Evolutionary conservation across 345 rosid species (phyloP).

Genomic region (Citrus reticulata): DNA sequence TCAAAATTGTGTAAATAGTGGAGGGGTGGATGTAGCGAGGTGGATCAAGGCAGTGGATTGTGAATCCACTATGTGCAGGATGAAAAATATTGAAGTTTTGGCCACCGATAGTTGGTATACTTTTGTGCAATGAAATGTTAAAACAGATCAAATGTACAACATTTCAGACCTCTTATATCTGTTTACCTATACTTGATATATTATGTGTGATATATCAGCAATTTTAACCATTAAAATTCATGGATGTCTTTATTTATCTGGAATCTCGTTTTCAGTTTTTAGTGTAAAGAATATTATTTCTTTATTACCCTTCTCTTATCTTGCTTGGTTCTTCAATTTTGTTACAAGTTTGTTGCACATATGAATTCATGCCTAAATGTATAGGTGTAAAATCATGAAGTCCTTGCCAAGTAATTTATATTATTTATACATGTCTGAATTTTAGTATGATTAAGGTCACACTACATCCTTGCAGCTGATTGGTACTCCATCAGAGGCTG

Average conservation of each 20-base stretch:
- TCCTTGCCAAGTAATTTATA: not conserved
- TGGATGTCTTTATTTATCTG: not conserved
- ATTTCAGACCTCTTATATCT: not conserved
- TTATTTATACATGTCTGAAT: not conserved
- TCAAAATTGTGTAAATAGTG: too few species aligned
- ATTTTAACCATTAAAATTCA: not conserved
- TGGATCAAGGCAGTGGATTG: too few species aligned
- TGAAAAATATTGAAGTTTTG: not conserved
- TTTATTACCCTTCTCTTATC: not conserved
- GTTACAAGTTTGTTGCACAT: not conserved
- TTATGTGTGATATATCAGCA: not conserved
- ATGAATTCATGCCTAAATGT: not conserved
- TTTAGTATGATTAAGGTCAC: not conserved
- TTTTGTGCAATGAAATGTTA: not conserved
- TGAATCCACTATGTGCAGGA: too few species aligned
- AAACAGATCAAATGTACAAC: not conserved
- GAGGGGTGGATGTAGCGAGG: too few species aligned
- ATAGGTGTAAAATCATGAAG: not conserved
- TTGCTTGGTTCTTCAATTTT: not conserved
- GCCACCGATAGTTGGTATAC: not conserved
- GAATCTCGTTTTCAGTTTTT: not conserved
- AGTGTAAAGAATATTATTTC: not conserved
- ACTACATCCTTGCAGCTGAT: constrained; percentile 53
- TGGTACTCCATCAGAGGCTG: constrained; percentile 87
- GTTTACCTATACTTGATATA: not conserved